These are phyloP conservation scores for Podospora fimiseda DNA, from an alignment of 495 filamentous ascomycete species.

Conservation along the genomic window DNA sequence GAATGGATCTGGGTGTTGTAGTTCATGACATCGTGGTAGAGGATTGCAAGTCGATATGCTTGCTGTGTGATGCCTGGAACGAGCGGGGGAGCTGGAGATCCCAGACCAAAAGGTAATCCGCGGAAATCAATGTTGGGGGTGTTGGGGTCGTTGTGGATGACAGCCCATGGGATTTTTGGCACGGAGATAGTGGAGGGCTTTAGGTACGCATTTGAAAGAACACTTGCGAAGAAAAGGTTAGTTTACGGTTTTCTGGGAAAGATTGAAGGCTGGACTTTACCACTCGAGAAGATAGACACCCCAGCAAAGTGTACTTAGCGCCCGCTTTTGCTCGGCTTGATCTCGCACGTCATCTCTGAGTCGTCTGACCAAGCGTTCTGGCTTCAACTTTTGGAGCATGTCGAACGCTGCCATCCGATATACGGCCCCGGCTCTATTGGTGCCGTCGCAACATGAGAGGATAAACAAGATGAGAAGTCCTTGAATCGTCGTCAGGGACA, in stretches of 20 bases:
- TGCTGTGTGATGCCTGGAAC: background rate
- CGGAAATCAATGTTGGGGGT: background rate
- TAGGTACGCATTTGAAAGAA: background rate
- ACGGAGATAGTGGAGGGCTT: background rate
- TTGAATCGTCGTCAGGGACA: conserved; percentile 10
- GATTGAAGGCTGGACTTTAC: conserved; percentile 4
- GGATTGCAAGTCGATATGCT: background rate
- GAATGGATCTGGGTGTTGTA: background rate
- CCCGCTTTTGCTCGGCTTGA: conserved; percentile 3
- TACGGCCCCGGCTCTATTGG: conserved; percentile 12
- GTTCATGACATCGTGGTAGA: background rate
- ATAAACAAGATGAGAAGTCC: conserved; percentile 13
- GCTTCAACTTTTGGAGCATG: conserved; percentile 14
- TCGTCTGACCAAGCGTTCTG: background rate
- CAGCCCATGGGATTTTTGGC: background rate
- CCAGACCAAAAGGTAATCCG: background rate
- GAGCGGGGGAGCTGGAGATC: conserved; percentile 1
- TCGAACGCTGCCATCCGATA: conserved; percentile 17
- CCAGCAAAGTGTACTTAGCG: conserved; percentile 12
- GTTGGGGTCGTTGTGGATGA: background rate
- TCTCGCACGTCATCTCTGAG: conserved; percentile 4
- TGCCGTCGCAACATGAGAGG: conserved; percentile 5
- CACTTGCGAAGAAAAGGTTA: background rate
- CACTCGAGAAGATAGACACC: conserved; percentile 13
- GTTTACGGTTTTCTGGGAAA: no score